Evolutionary conservation across 768 basidiomycete genomes (phyloP).

Genomic region (Phaffia australis): DNA sequence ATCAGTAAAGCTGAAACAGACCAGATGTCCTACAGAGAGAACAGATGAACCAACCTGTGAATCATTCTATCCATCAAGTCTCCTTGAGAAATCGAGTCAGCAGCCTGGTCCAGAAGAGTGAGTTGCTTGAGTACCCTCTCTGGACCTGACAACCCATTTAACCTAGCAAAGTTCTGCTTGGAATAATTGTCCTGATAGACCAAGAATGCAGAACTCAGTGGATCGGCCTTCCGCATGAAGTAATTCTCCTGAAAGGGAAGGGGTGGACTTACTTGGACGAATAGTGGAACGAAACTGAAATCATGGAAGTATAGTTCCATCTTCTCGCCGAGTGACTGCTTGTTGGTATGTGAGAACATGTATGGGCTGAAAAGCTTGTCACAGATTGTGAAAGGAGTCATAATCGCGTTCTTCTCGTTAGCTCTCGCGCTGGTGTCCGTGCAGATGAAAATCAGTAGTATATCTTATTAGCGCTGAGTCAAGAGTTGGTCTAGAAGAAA

Average conservation of each 20-base stretch:
- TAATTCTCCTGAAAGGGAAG: not conserved
- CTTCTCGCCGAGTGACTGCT: slow-evolving; percentile 76
- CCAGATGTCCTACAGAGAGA: not conserved
- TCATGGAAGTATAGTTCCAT: slow-evolving; percentile 97
- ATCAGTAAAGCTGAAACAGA: not conserved
- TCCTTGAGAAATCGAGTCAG: slow-evolving; percentile 85
- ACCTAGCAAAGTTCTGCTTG: slow-evolving; percentile 61
- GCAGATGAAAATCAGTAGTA: not conserved
- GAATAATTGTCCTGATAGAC: slow-evolving; percentile 79
- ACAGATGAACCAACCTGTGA: slow-evolving; percentile 55
- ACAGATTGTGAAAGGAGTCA: slow-evolving; percentile 89
- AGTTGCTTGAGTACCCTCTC: slow-evolving; percentile 61
- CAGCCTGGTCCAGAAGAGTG: slow-evolving; percentile 71
- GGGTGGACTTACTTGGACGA: slow-evolving; percentile 63
- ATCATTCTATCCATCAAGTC: slow-evolving; percentile 88
- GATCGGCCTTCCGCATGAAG: not conserved
- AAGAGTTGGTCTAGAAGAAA: not conserved
- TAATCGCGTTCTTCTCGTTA: slow-evolving; percentile 84
- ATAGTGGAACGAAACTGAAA: slow-evolving; percentile 82
- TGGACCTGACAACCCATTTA: slow-evolving; percentile 49
- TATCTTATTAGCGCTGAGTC: not conserved
- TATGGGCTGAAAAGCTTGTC: slow-evolving; percentile 83
- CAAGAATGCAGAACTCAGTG: not conserved
- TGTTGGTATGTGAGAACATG: slow-evolving; percentile 67
- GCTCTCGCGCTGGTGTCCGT: slow-evolving; percentile 52